phyloP scores from a whole-genome alignment of 345 rosid genomes.

The Theobroma cacao region DNA sequence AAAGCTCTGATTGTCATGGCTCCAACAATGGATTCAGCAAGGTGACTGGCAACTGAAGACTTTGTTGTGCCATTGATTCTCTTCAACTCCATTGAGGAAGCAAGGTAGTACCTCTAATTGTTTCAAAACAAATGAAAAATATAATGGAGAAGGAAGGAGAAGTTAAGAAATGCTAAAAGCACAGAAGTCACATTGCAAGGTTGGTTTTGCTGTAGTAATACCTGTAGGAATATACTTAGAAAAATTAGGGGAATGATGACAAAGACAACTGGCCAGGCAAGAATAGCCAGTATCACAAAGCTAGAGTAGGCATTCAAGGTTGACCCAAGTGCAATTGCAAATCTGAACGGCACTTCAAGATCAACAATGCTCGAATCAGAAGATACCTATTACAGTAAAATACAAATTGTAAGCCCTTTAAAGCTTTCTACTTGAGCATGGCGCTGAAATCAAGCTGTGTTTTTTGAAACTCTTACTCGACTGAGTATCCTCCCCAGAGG shows the following conservation, averaged over 20 bases:
- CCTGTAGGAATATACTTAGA: not conserved
- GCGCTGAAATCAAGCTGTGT: not conserved
- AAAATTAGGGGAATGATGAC: not conserved
- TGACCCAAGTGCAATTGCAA: not conserved
- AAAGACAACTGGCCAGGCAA: not conserved
- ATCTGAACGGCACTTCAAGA: not conserved
- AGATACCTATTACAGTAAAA: not conserved
- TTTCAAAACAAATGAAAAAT: not conserved
- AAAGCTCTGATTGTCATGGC: conserved; percentile 55
- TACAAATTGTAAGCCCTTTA: not conserved
- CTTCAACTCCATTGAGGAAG: conserved; percentile 52
- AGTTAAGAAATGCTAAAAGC: not conserved
- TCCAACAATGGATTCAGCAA: conserved; percentile 57
- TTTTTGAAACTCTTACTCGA: conserved; percentile 15
- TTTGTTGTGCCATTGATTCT: conserved; percentile 55
- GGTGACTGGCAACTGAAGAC: conserved; percentile 22
- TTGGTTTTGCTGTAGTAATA: not conserved
- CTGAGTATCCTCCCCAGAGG: conserved; percentile 81
- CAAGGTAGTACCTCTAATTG: conserved; percentile 46
- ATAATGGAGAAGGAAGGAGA: not conserved
- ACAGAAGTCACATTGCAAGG: not conserved
- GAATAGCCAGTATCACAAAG: not conserved
- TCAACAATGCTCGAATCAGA: not conserved
- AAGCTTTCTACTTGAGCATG: not conserved
- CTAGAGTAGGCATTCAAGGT: not conserved